These are phyloP conservation scores for Aspergillus versicolor DNA, from an alignment of 2,329 filamentous ascomycete genomes.

Conservation along the genomic window DNA sequence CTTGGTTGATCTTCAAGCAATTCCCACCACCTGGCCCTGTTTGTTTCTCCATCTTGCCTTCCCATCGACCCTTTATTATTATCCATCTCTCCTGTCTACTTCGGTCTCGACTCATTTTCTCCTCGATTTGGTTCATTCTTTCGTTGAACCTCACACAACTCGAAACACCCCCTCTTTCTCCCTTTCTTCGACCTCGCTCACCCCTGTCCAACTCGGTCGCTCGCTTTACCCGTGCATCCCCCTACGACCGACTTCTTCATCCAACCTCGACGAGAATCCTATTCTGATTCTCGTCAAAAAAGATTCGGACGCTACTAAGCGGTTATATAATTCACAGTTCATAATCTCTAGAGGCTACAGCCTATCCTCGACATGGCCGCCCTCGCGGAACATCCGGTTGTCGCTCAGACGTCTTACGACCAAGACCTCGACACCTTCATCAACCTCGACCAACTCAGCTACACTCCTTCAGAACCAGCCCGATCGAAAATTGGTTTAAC, in stretches of 20 bases:
- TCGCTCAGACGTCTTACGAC: constrained; percentile 38
- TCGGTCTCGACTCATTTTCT: not conserved
- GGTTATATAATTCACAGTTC: not conserved
- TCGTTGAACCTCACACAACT: not conserved
- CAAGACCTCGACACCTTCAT: constrained; percentile 49
- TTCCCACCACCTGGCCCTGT: constrained; percentile 8
- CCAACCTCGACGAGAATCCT: constrained; percentile 2
- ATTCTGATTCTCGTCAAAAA: not conserved
- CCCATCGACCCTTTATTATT: not conserved
- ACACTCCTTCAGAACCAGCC: constrained; percentile 36
- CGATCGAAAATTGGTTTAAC: constrained; percentile 37
- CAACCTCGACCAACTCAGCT: constrained; percentile 46
- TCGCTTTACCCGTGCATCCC: not conserved
- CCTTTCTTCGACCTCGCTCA: not conserved
- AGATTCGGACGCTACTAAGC: not conserved
- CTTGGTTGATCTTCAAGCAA: constrained; percentile 10
- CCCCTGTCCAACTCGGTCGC: not conserved
- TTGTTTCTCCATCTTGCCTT: constrained; percentile 11
- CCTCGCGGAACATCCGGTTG: constrained; percentile 33
- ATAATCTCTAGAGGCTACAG: not conserved
- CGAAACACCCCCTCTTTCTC: not conserved
- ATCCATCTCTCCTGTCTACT: not conserved
- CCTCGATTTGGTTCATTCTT: not conserved
- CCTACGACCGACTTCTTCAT: constrained; percentile 6
- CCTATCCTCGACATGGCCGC: constrained; percentile 30